These are phyloP conservation scores for Boletus sensibilis DNA, from an alignment of 768 basidiomycete genomes.

Conservation along the genomic window DNA sequence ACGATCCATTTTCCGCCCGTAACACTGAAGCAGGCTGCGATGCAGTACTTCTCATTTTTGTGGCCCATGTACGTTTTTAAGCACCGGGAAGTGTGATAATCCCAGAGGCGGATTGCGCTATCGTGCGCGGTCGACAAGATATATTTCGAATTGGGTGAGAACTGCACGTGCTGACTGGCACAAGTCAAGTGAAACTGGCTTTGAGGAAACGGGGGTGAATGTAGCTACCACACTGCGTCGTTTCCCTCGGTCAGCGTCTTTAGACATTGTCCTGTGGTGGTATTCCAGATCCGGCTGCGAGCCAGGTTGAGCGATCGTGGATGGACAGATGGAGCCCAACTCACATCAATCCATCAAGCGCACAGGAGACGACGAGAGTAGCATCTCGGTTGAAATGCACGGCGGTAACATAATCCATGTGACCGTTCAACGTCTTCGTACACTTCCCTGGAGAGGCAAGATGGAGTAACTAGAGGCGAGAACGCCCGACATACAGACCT, in stretches of 20 bases:
- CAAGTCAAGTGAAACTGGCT: not conserved
- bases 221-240: constrained; percentile 69
- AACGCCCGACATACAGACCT: constrained; percentile 45
- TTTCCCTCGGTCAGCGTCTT: constrained; percentile 93
- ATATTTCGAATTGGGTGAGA: constrained; percentile 95
- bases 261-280: constrained; percentile 87
- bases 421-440: constrained; percentile 85
- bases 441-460: constrained; percentile 58
- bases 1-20: constrained; percentile 90
- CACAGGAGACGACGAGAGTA: constrained; percentile 86
- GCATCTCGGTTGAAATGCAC: constrained; percentile 94
- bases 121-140: constrained; percentile 94
- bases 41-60: constrained; percentile 78
- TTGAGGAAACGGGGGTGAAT: not conserved
- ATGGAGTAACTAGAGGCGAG: no score
- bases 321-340: constrained; percentile 27
- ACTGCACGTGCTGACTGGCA: constrained; percentile 81
- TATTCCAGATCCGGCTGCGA: constrained; percentile 91
- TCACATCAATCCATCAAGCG: constrained; percentile 92
- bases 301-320: not conserved
- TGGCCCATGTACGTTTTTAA: constrained; percentile 90
- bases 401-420: constrained; percentile 92
- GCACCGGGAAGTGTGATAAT: constrained; percentile 87
- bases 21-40: constrained; percentile 80
- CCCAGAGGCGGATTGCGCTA: constrained; percentile 91